phyloP scores from a whole-genome alignment of 78 protist species.

The Mantamonas sphyraenae region DNA sequence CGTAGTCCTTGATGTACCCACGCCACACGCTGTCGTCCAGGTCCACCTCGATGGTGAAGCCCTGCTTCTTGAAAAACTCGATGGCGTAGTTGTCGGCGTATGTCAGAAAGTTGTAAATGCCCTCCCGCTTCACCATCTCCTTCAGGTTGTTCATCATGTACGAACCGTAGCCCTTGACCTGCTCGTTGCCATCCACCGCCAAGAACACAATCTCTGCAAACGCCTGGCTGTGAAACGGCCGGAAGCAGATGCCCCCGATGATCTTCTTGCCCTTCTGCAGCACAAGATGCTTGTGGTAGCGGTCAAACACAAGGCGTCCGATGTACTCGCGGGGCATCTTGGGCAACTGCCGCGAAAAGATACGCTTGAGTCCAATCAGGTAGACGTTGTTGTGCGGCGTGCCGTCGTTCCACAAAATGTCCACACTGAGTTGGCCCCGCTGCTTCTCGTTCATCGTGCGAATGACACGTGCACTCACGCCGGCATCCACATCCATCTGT shows the following conservation, averaged over 20 bases:
- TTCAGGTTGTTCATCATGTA: conserved; percentile 81
- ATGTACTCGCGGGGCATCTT: conserved; percentile 88
- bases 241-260: conserved; percentile 79
- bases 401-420: too few relatives aligned
- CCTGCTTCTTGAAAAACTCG: conserved; percentile 87
- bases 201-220: conserved; percentile 87
- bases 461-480: too few relatives aligned
- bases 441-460: too few relatives aligned
- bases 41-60: conserved; percentile 66
- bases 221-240: conserved; percentile 55
- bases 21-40: conserved; percentile 43
- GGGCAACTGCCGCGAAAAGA: conserved; percentile 80
- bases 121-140: conserved; percentile 35
- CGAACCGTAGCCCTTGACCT: conserved; percentile 82
- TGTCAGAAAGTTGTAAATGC: conserved; percentile 68
- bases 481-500: too few relatives aligned
- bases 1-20: conserved; percentile 87
- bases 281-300: conserved; percentile 17
- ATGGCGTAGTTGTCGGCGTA: conserved; percentile 91
- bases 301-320: conserved; percentile 52
- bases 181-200: conserved; percentile 66
- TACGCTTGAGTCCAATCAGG: conserved; percentile 56
- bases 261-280: conserved; percentile 28
- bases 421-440: too few relatives aligned
- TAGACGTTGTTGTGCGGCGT: too few relatives aligned